Percentiles rank a stretch among this genome's conserved stretches.
These are phyloP conservation scores for Tulasnella sp. DNA, from an alignment of 768 basidiomycete species.

Conservation along the genomic window DNA sequence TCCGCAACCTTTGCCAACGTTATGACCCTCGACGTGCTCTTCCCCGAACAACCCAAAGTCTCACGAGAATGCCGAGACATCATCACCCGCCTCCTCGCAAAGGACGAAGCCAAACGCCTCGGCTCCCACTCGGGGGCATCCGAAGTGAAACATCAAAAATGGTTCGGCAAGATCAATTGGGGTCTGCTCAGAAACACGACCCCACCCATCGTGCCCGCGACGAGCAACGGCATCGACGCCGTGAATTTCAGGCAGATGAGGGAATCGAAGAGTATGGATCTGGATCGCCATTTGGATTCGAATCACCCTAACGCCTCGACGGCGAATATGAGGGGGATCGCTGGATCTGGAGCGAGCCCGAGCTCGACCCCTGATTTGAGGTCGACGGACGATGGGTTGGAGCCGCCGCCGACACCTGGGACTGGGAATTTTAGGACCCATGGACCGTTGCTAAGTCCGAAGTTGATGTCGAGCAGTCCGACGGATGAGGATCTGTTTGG, in stretches of 20 bases:
- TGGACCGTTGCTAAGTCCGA: conserved; percentile 6
- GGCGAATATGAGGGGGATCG: conserved; percentile 28
- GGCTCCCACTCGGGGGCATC: conserved; percentile 92
- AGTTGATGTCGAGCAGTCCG: conserved; percentile 22
- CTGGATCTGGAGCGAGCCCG: conserved; percentile 27
- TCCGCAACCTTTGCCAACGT: conserved; percentile 96
- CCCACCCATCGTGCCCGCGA: conserved; percentile 84
- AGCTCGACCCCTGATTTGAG: conserved; percentile 33
- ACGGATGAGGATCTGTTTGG: conserved; percentile 61
- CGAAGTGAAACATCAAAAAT: conserved; percentile 97
- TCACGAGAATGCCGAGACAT: conserved; percentile 80
- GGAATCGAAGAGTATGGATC: conserved; percentile 83
- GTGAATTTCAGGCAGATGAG: conserved; percentile 84
- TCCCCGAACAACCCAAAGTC: conserved; percentile 75
- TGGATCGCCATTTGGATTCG: conserved; percentile 38
- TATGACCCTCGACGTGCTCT: conserved; percentile 70
- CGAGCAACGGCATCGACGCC: conserved; percentile 68
- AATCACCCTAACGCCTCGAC: too few relatives aligned
- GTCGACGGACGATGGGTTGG: conserved; percentile 34
- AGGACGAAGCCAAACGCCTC: conserved; percentile 76
- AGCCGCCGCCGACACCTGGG: conserved; percentile 21
- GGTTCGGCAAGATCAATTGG: conserved; percentile 97
- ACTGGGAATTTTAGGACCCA: neutral
- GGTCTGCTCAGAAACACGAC: conserved; percentile 83
- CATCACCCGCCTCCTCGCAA: conserved; percentile 77